Conservation (phyloP, 2,329 filamentous ascomycete species). For the Aspergillus ustus region DNA sequence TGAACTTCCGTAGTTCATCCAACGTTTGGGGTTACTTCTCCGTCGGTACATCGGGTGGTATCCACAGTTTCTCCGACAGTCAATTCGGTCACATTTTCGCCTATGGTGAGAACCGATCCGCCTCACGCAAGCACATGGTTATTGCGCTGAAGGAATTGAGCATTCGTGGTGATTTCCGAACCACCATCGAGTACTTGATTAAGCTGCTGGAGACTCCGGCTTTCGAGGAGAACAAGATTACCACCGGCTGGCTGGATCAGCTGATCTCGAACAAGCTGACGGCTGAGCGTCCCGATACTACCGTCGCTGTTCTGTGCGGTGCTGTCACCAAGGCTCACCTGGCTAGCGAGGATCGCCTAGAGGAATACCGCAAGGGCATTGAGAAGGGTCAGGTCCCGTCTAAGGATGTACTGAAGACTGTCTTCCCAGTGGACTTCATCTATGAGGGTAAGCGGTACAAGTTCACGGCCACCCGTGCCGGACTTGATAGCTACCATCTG, state of each 20-base stretch:
- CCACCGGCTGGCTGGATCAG: conserved; percentile 97
- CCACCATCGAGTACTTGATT: conserved; percentile 97
- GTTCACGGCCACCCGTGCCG: conserved; percentile 94
- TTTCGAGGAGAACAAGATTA: conserved; percentile 99
- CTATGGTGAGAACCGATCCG: conserved; percentile 95
- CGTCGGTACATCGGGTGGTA: conserved; percentile 92
- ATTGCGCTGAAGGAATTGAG: conserved; percentile 97
- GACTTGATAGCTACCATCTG: conserved; percentile 90
- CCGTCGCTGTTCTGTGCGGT: conserved; percentile 92
- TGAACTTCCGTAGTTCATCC: conserved; percentile 98
- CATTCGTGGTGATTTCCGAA: conserved; percentile 98
- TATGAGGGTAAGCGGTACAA: conserved; percentile 97
- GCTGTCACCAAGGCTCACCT: conserved; percentile 94
- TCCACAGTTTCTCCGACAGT: conserved; percentile 98
- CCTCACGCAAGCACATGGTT: conserved; percentile 98
- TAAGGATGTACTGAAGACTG: conserved; percentile 95
- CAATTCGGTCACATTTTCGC: conserved; percentile 99
- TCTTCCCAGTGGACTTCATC: conserved; percentile 98
- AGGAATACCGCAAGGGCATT: conserved; percentile 83
- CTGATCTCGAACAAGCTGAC: conserved; percentile 97
- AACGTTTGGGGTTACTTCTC: conserved; percentile 99
- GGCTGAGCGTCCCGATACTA: conserved; percentile 90
- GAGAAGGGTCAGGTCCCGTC: conserved; percentile 97
- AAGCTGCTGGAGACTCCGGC: conserved; percentile 98
- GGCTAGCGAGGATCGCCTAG: conserved; percentile 86